Evolutionary conservation across 139 green algal species (phyloP), one percentile per base, ranked within the genome.

Genomic region (Diplosphaera chodatii): DNA sequence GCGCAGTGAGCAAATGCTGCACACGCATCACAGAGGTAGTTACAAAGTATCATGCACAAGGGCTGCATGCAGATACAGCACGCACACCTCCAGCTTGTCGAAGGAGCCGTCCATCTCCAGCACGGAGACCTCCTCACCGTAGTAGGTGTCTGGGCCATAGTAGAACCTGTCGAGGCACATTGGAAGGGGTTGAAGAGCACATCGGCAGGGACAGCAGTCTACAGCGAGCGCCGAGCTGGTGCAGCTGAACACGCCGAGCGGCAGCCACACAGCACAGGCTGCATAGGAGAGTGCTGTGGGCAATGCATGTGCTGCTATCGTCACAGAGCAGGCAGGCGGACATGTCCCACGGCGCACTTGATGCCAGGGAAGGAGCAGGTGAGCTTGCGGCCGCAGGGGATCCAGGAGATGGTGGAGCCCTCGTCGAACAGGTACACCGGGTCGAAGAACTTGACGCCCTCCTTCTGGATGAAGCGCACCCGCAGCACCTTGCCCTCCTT

Each of bases 381-480:
- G 62, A 99, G 89, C 91, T 99, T 99, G 86, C 96, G 91, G 76
- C 96, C 96, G 86, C 96, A 99, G 48, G 96, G 96, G 78, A 99
- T 98, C 96, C 96, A 99, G 65, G 83, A 94, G 80, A 99, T 96
- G 83, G 94, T 99, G 76, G 90, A 97, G 75, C 96, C 96, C 87
- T 99, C 93, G 74, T 99, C 96, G 71, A 98, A 99, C 31, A 99
- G 89, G 91, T 97, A 98, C 29, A 84, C 75, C 56, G 94, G 91
- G 81, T 92, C 86, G 75, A 97, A 97, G 68, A 86, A 76, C 73
- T 93, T 81, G 33, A 88, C 85, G 77, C 88, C 90, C 89, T 99
- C 95, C 89, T 98, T 99, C 93, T 96, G 90, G 91, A 99, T 99
- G 76, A 99, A 87, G 79, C 94, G 91, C 78, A 99, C 96, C 59